Evolutionary conservation across 2,329 filamentous ascomycete species (phyloP).

Genomic region (Pseudocercospora macadamiae): DNA sequence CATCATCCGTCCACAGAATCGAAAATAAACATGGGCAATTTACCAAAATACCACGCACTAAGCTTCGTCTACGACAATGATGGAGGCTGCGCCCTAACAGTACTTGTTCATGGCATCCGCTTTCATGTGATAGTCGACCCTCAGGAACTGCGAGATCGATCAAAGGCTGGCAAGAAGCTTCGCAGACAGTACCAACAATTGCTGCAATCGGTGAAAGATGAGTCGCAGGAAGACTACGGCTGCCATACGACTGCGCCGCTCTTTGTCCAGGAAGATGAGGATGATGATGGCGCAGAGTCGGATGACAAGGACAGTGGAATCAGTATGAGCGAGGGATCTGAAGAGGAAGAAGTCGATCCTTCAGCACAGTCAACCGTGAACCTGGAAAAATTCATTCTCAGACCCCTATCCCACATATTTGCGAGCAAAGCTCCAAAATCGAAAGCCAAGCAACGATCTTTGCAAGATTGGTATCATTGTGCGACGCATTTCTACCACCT

Average conservation of each 20-base stretch:
- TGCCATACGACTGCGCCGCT: conserved; percentile 20
- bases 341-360: conserved; percentile 27
- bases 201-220: conserved; percentile 28
- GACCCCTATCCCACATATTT: conserved; percentile 27
- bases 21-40: conserved; percentile 21
- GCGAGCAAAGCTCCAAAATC: conserved; percentile 8
- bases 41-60: conserved; percentile 34
- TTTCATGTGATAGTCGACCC: conserved; percentile 40
- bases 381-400: conserved; percentile 38
- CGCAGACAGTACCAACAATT: conserved; percentile 30
- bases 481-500: conserved; percentile 37
- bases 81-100: conserved; percentile 38
- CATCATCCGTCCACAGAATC: neutral
- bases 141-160: conserved; percentile 26
- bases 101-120: conserved; percentile 33
- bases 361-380: conserved; percentile 21
- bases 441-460: conserved; percentile 19
- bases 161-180: conserved; percentile 25
- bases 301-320: conserved; percentile 35
- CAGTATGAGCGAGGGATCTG: conserved; percentile 25
- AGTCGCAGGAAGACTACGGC: conserved; percentile 17
- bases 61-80: conserved; percentile 40
- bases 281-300: conserved; percentile 22
- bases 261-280: conserved; percentile 25
- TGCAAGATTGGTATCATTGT: conserved; percentile 38